These are phyloP conservation scores for Aegilops sharonensis DNA, from an alignment of 176 grass and related monocot genomes.

Conservation along the genomic window DNA sequence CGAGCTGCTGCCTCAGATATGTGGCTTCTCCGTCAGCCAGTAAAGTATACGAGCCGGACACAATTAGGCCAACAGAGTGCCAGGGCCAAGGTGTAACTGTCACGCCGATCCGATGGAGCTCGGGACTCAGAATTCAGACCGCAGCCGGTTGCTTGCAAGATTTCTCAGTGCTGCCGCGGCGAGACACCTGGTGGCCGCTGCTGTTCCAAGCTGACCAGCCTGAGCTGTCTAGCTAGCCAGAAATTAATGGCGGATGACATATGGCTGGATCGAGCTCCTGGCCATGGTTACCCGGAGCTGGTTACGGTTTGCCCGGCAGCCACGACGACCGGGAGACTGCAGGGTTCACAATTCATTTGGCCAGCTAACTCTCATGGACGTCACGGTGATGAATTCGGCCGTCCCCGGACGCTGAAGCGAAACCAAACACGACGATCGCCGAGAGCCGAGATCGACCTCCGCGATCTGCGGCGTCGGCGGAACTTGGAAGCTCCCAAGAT, in stretches of 20 bases:
- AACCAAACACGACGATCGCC: constrained; percentile 2
- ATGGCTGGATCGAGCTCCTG: constrained; percentile 27
- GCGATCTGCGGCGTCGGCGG: constrained; percentile 1
- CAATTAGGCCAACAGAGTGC: background rate
- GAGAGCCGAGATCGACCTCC: too few relatives aligned
- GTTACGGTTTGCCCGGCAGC: constrained; percentile 36
- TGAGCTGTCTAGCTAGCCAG: background rate
- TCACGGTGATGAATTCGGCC: background rate
- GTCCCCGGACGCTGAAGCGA: background rate
- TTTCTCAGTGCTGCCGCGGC: background rate
- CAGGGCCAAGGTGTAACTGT: constrained; percentile 20
- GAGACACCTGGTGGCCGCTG: constrained; percentile 8
- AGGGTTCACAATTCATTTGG: background rate
- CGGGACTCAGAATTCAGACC: constrained; percentile 8
- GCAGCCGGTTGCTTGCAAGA: background rate
- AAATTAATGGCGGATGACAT: background rate
- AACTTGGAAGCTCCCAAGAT: background rate
- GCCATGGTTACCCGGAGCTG: background rate
- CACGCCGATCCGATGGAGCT: constrained; percentile 22
- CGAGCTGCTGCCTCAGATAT: constrained; percentile 29
- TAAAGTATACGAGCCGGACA: constrained; percentile 11
- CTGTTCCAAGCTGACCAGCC: background rate
- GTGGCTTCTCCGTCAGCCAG: constrained; percentile 49
- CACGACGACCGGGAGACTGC: constrained; percentile 16
- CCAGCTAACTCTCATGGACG: background rate